phyloP scores from a whole-genome alignment of 139 green algal genomes.

The Penium margaritaceum region DNA sequence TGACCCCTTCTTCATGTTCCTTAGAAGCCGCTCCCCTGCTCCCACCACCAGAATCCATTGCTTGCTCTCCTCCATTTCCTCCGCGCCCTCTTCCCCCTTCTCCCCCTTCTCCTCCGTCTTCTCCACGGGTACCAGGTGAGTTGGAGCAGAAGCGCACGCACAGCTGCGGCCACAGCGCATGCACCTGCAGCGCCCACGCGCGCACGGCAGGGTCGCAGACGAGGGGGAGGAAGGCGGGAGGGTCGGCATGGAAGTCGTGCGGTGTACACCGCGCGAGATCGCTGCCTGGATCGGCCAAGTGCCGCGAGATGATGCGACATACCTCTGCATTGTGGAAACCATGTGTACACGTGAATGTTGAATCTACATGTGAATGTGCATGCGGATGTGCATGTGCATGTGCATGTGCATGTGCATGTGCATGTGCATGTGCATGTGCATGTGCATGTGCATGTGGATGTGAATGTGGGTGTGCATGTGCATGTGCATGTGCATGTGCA shows the following conservation, averaged over 20 bases:
- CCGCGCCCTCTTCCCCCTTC: background rate
- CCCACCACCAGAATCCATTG: background rate
- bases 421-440: no score
- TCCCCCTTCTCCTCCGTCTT: background rate
- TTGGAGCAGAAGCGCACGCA: background rate
- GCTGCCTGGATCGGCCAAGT: conserved; percentile 21
- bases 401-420: no score
- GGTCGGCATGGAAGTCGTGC: conserved; percentile 16
- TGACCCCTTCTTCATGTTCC: background rate
- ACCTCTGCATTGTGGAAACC: no score
- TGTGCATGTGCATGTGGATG: no score
- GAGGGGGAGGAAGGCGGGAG: conserved; percentile 26
- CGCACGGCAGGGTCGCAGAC: background rate
- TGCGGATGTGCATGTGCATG: no score
- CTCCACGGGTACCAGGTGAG: background rate
- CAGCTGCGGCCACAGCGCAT: conserved; percentile 30
- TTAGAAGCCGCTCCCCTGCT: no score
- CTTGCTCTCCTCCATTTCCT: background rate
- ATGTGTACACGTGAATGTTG: no score
- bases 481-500: no score
- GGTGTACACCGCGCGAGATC: conserved; percentile 17
- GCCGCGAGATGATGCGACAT: background rate
- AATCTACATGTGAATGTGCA: no score
- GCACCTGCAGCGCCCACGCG: conserved; percentile 31
- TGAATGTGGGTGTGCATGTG: no score